phyloP scores from a whole-genome alignment of 352 stramenopile species.

The Phytophthora europaea region DNA sequence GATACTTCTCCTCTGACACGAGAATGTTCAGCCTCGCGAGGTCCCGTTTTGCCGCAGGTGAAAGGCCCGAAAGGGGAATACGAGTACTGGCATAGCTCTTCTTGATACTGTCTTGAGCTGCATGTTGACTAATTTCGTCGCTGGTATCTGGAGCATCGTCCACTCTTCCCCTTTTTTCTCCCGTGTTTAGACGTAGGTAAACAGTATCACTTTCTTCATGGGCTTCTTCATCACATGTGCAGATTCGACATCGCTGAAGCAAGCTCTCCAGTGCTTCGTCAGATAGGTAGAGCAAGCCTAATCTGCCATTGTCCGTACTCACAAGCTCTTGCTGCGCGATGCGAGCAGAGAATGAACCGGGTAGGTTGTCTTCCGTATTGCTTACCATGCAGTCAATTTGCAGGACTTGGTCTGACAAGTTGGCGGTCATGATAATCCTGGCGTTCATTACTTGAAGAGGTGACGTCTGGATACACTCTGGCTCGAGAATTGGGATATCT shows the following conservation, averaged over 20 bases:
- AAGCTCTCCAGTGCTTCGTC: slow-evolving; percentile 27
- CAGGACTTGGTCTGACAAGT: slow-evolving; percentile 21
- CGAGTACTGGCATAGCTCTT: slow-evolving; percentile 2
- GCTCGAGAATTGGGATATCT: not conserved
- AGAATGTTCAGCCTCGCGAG: slow-evolving; percentile 23
- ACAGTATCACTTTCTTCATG: slow-evolving; percentile 7
- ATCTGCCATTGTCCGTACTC: not conserved
- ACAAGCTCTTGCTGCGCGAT: slow-evolving; percentile 26
- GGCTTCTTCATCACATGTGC: slow-evolving; percentile 15
- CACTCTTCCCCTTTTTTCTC: not conserved
- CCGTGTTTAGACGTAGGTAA: slow-evolving; percentile 15
- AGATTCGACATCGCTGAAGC: slow-evolving; percentile 38
- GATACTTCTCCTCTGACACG: slow-evolving; percentile 8
- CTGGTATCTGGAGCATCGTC: not conserved
- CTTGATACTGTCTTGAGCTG: not conserved
- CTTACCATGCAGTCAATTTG: slow-evolving; percentile 24
- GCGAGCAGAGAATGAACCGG: slow-evolving; percentile 8
- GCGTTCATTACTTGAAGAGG: not conserved
- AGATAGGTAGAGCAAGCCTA: slow-evolving; percentile 31
- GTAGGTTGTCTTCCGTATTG: not conserved
- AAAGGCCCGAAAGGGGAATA: slow-evolving; percentile 37
- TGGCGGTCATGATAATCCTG: slow-evolving; percentile 30
- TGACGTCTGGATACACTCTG: slow-evolving; percentile 5
- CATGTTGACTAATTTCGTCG: not conserved
- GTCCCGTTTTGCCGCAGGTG: slow-evolving; percentile 14